These are phyloP conservation scores for Hymenoscyphus scutula DNA, from an alignment of 2,329 filamentous ascomycete genomes.

Conservation along the genomic window DNA sequence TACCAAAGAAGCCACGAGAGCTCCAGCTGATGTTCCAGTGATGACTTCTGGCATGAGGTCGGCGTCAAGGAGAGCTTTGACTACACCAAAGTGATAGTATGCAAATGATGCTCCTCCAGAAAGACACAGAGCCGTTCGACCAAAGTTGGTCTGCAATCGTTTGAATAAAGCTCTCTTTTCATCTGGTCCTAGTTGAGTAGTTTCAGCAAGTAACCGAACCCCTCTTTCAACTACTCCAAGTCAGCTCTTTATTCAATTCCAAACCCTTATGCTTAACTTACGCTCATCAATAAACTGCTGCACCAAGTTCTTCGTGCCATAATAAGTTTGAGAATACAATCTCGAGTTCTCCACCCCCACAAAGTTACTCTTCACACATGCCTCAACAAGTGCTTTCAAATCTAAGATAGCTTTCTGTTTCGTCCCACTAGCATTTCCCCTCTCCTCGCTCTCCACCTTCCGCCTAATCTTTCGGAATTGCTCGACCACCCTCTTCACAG, in stretches of 20 bases:
- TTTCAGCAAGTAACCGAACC: constrained; percentile 66
- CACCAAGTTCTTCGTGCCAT: constrained; percentile 91
- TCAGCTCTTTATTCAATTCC: constrained; percentile 14
- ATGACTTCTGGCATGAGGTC: constrained; percentile 88
- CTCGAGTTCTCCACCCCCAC: constrained; percentile 90
- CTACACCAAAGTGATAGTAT: constrained; percentile 94
- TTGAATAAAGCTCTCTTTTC: constrained; percentile 83
- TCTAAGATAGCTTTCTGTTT: constrained; percentile 64
- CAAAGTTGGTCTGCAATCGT: constrained; percentile 85
- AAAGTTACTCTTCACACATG: constrained; percentile 97
- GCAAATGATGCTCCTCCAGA: constrained; percentile 93
- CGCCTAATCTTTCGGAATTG: constrained; percentile 66
- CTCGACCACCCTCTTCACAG: constrained; percentile 71
- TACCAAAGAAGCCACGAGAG: constrained; percentile 81
- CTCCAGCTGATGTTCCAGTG: constrained; percentile 92
- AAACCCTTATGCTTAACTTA: constrained; percentile 37
- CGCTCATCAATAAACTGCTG: constrained; percentile 87
- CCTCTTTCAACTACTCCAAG: constrained; percentile 55
- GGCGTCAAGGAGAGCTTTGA: constrained; percentile 84
- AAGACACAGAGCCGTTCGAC: constrained; percentile 86
- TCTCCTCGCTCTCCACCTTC: constrained; percentile 52
- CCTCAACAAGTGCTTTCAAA: constrained; percentile 74
- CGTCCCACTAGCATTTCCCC: constrained; percentile 37
- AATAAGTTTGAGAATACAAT: constrained; percentile 97
- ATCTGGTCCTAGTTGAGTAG: constrained; percentile 63